Percentiles rank a stretch among this genome's conserved stretches.
These are phyloP conservation scores for Gaeumannomyces tritici DNA, from an alignment of 2,329 filamentous ascomycete genomes.

Conservation along the genomic window DNA sequence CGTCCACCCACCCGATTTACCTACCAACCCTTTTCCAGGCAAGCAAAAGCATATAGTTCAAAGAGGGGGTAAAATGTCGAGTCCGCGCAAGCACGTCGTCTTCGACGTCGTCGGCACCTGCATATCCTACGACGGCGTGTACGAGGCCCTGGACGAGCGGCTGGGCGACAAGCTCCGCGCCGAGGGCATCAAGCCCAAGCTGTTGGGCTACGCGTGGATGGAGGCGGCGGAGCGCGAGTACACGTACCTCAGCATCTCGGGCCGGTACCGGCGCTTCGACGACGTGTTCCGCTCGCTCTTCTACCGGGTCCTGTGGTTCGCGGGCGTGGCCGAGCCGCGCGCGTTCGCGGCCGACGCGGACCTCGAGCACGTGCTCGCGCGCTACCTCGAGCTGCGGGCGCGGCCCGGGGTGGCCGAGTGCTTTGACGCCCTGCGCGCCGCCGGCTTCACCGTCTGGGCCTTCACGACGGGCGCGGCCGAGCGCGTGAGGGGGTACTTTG, in stretches of 20 bases:
- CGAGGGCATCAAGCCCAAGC: slow-evolving; percentile 23
- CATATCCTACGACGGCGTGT: slow-evolving; percentile 30
- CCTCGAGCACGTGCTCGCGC: slow-evolving; percentile 21
- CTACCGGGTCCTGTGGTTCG: slow-evolving; percentile 30
- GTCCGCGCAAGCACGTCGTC: slow-evolving; percentile 24
- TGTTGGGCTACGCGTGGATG: slow-evolving; percentile 33
- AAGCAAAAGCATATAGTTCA: neutral
- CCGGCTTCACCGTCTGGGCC: slow-evolving; percentile 40
- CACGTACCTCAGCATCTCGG: slow-evolving; percentile 32
- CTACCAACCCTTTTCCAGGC: neutral
- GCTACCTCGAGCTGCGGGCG: slow-evolving; percentile 21
- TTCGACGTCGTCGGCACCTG: slow-evolving; percentile 40
- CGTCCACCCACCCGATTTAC: too few species aligned
- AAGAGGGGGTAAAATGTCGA: neutral
- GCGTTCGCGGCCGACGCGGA: slow-evolving; percentile 29
- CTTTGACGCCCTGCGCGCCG: slow-evolving; percentile 26
- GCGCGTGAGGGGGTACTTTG: slow-evolving; percentile 39
- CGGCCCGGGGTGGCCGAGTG: slow-evolving; percentile 26
- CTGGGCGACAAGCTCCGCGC: slow-evolving; percentile 26
- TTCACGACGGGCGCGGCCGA: slow-evolving; percentile 37
- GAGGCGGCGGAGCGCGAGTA: slow-evolving; percentile 34
- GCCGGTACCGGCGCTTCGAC: slow-evolving; percentile 27
- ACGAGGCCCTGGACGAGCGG: slow-evolving; percentile 24
- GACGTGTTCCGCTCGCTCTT: slow-evolving; percentile 29
- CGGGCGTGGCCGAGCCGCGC: slow-evolving; percentile 27